Percentiles rank a stretch among this genome's conserved stretches.
Evolutionary conservation across 2,329 filamentous ascomycete species (phyloP).

Genomic region (Aureobasidium sp.): DNA sequence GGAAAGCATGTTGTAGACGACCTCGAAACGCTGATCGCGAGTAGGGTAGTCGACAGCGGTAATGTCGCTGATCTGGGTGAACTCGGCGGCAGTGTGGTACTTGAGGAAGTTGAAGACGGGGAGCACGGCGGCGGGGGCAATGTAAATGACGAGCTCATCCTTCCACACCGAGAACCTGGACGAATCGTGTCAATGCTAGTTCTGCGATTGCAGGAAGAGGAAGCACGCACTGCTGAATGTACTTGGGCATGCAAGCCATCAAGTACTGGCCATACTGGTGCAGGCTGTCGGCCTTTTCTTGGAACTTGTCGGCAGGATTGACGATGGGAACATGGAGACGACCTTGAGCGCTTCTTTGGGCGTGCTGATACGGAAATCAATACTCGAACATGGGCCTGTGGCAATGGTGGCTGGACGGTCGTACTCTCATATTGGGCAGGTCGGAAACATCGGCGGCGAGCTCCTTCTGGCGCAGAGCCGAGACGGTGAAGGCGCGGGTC

Average conservation of each 20-base stretch:
- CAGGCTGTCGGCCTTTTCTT: conserved; percentile 75
- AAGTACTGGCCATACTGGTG: conserved; percentile 95
- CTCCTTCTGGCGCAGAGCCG: conserved; percentile 35
- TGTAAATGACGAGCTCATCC: conserved; percentile 74
- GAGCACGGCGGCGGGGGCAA: conserved; percentile 77
- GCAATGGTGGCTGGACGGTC: conserved; percentile 11
- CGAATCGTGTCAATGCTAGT: neutral
- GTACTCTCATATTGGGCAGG: conserved; percentile 40
- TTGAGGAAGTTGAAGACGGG: conserved; percentile 93
- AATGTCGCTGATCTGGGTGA: conserved; percentile 85
- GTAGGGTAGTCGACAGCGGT: conserved; percentile 95
- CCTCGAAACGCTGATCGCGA: conserved; percentile 89
- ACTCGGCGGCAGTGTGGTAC: conserved; percentile 95
- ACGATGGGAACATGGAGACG: conserved; percentile 70
- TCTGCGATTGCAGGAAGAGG: neutral
- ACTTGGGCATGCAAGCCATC: conserved; percentile 94
- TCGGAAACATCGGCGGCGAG: conserved; percentile 34
- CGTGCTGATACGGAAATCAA: conserved; percentile 26
- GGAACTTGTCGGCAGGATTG: conserved; percentile 89
- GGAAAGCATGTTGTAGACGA: conserved; percentile 95
- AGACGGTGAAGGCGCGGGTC: conserved; percentile 36
- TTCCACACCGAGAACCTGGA: conserved; percentile 89
- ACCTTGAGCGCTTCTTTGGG: conserved; percentile 34
- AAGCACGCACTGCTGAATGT: conserved; percentile 68
- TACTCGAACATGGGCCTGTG: neutral